Base-by-base conservation (phyloP, 805 yeast species). In the Lachancea fermentati region DNA sequence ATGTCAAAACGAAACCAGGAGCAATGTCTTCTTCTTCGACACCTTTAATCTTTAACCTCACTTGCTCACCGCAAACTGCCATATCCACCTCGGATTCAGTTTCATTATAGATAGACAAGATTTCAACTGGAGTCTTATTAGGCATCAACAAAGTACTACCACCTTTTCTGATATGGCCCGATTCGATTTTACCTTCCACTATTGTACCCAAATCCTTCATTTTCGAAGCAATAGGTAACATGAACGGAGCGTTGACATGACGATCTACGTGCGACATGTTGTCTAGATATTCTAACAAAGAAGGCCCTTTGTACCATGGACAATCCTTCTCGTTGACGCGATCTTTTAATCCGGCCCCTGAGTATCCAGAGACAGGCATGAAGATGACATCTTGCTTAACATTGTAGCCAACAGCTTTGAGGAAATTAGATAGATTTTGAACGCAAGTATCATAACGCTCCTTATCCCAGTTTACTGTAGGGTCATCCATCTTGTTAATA, bases 291-390 rank as follows among this genome's bases (percentile, higher is more conserved):
- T 93, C 97, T 57, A 93, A 74, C 55, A 93, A 70, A 9, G 97
- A 71, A 34, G 97, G 97, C 13, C 98, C 98, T 13, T 63, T 67
- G 73, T 91, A 91, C 97, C 97, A 93, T 48, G 96, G 89, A 58
- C 94, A 85, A 29, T 72, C 79, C 46, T 73, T 69, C 48, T 77
- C 62, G 47, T 75, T 61, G 34, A 93, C 85, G 50, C 89, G 79
- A 29, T 86, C 96, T 67, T 87, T 89, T 71, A 93, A 72, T 53
- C 96, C 96, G 42, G 94, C 95, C 60, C 99, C 98, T 39, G 96
- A 87, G 74, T 72, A 93, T 48, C 98, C 99, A 14, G 97, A 88
- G 39, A 93, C 97, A 34, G 99, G 99, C 97, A 93, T 91, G 68
- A 78, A 85, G 15, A 78, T 63, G 41, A 93, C 83, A 62, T 89